These are phyloP conservation scores for Fusarium sp. DNA, from an alignment of 2,329 filamentous ascomycete genomes.

Conservation along the genomic window DNA sequence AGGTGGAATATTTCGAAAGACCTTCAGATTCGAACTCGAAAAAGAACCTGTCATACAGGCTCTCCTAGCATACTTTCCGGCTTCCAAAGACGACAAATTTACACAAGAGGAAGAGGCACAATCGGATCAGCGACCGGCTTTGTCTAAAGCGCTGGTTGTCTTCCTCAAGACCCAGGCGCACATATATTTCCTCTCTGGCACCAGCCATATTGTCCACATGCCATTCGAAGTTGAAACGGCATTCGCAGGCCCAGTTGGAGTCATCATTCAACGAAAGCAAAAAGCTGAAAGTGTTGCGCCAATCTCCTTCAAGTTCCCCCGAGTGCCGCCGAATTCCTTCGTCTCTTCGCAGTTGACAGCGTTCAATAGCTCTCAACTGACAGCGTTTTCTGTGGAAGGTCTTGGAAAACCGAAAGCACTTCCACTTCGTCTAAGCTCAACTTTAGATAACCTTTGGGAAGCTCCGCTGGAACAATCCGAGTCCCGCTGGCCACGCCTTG, in stretches of 20 bases:
- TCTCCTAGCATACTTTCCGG: constrained; percentile 82
- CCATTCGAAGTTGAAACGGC: constrained; percentile 93
- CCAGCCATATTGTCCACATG: constrained; percentile 88
- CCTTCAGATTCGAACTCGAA: constrained; percentile 87
- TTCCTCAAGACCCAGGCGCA: constrained; percentile 93
- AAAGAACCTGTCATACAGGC: constrained; percentile 88
- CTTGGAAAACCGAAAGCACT: constrained; percentile 64
- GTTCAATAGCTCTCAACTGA: constrained; percentile 59
- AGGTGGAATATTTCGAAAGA: constrained; percentile 83
- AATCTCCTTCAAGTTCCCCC: constrained; percentile 64
- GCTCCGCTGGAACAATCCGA: constrained; percentile 61
- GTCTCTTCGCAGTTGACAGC: constrained; percentile 72
- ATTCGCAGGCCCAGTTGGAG: constrained; percentile 81
- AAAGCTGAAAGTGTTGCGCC: constrained; percentile 59
- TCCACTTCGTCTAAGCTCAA: constrained; percentile 61
- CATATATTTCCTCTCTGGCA: constrained; percentile 88
- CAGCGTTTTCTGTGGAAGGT: constrained; percentile 65
- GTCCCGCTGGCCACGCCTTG: constrained; percentile 76
- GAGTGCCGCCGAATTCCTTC: constrained; percentile 84
- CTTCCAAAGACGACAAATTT: constrained; percentile 52
- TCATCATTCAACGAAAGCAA: constrained; percentile 86
- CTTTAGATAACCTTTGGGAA: constrained; percentile 68
- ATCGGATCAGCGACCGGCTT: constrained; percentile 32
- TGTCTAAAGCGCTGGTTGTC: constrained; percentile 81
- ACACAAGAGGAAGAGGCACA: constrained; percentile 11